Base-by-base conservation (phyloP, 1,284 basidiomycete genomes). In the Athelia sp. region DNA sequence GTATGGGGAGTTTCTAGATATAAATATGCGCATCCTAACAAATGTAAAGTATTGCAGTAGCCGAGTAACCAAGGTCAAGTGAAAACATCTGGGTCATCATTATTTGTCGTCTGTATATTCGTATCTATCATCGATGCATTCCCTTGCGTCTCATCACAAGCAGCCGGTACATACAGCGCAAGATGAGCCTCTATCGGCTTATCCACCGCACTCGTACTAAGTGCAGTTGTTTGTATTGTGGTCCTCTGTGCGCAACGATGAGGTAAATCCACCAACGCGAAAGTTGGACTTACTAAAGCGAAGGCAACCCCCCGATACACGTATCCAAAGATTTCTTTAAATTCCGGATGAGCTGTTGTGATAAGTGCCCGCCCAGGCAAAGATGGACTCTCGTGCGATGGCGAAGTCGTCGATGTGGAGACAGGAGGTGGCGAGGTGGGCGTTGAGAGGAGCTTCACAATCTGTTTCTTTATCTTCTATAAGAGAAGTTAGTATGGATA, bases 261-360 rank as follows among this genome's bases (percentile, higher is more conserved):
- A 40, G 21, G n/a, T 10, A 17, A 17, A n/a, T 40, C 6, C 17
- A 40, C 4, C 8, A 17, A 4, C 4, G 14, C 49, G 24, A 17
- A 46, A 45, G 26, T 32, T 43, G 19, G 18, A 66, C 75, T 53
- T 51, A 82, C 81, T 53, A 83, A 56, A 19, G 81, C 79, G 61
- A 79, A 83, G 13, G 63, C 60, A 11, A 77, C 75, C 2, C 81
- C 82, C 21, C 78, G 69, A 51, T 79, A 78, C 24, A 80, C 69
- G 56, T 66, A 73, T 1, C 69, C 71, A 47, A 72, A 81, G 13
- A 81, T 58, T 3, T 82, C 80, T 52, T 78, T 81, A 62, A 82
- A 87, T 40, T 85, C 82, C 0, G 73, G 59, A 55, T 87, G 77
- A 1, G 72, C 64, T 58, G 81, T 84, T 11, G 71, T 61, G 29